A percentile compares a stretch with the other conserved stretches of the same genome.
These are phyloP conservation scores for Rhizophlyctis rosea DNA, from an alignment of 192 early-diverging fungal genomes.

Conservation along the genomic window DNA sequence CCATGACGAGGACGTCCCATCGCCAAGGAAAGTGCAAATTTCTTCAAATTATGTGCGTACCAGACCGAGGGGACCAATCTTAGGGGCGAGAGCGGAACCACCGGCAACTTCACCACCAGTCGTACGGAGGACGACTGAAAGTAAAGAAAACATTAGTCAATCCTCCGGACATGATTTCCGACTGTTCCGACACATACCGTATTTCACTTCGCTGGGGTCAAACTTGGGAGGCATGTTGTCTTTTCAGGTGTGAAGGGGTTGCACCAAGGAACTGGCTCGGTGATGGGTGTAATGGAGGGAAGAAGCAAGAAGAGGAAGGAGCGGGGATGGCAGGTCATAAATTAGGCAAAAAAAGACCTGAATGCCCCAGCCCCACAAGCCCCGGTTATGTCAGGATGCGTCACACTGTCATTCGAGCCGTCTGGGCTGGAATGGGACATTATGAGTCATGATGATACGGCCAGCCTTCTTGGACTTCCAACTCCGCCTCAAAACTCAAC, in stretches of 20 bases:
- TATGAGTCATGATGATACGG: no score
- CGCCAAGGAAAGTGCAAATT: conserved; percentile 1
- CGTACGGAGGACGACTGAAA: conserved; percentile 82
- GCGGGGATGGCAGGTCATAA: no score
- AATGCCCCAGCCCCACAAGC: no score
- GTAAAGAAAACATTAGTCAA: background rate
- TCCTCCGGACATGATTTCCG: background rate
- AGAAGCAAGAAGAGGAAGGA: background rate
- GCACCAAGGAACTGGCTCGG: background rate
- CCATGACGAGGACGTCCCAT: background rate
- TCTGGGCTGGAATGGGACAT: no score
- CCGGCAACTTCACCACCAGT: conserved; percentile 98
- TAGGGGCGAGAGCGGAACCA: conserved; percentile 96
- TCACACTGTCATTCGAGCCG: no score
- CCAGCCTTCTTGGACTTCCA: no score
- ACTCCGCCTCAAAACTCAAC: no score
- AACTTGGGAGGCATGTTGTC: conserved; percentile 80
- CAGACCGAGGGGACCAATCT: conserved; percentile 99
- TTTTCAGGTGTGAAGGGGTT: background rate
- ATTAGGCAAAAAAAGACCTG: no score
- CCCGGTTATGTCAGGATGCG: no score
- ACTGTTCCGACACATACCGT: conserved; percentile 18
- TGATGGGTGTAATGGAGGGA: no score
- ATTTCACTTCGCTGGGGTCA: conserved; percentile 75
- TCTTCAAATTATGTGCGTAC: conserved; percentile 22